Evolutionary conservation across 2,329 filamentous ascomycete species (phyloP), one percentile per base, ranked within the genome.

Genomic region (Cladosporium sp.): DNA sequence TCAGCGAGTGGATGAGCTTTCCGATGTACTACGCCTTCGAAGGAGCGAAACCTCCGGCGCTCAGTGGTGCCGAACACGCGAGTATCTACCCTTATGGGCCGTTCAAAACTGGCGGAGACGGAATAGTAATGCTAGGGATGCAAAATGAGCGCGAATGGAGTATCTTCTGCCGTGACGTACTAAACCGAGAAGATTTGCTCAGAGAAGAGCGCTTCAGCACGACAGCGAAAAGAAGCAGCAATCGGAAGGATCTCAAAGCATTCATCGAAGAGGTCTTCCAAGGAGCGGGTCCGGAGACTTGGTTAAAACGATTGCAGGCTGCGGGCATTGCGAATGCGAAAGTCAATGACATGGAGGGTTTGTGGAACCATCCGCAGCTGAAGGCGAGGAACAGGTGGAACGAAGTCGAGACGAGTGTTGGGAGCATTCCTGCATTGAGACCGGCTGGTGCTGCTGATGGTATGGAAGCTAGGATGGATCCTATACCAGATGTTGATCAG

Each of bases 1-100:
- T 85, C 82, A 76, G 80, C 0, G 84, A 86, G 70, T 86, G 84
- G 84, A 86, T 85, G 83, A 76, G 76, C 0, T 86, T 84, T 53
- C 83, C 83, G 7, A 58, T 64, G 62, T 64, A 85, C 69, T 86
- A 85, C 65, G 74, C 82, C 0, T 83, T 79, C 66, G 72, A 82
- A 1, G 78, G 77, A 3, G 79, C 81, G 2, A 67, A 78, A 0
- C 75, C 77, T 0, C 82, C 82, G 0, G 74, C 72, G 2, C 79
- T 80, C 1, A 78, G 78, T 0, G 83, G 84, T 1, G 83, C 83
- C 0, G 79, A 81, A 0, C 84, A 86, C 64, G 82, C 83, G 0
- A 75, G 82, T 0, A 83, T 86, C 7, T 86, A 85, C 64, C 84
- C 84, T 0, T 86, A 85, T 43, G 83, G 83, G 0, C 83, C 83